Evolutionary conservation across 768 basidiomycete genomes (phyloP), one percentile per base, ranked within the genome.

Genomic region (Tylopilus subfusipes): DNA sequence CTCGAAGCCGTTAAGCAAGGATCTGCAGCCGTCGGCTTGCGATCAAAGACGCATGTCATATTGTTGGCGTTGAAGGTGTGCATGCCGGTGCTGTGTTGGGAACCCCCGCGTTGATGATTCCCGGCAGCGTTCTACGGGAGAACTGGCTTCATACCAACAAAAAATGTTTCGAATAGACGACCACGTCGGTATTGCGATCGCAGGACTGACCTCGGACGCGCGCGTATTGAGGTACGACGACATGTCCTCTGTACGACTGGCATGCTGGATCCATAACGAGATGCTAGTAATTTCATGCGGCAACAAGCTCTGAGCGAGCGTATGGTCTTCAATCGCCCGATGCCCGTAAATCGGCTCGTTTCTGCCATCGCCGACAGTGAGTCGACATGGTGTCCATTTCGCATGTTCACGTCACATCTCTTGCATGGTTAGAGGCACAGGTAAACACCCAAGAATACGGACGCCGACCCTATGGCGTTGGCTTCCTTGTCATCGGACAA

Each of bases 91-190:
- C 43, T 31, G 7, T 24, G 44, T 34, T 13, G 22, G 12, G 5
- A 42, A 34, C 22, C 21, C 46, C 42, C 52, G 39, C 19, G 16
- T 39, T 63, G 44, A 60, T 31, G 34, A 56, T 39, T 18, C 19
- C 39, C 16, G 42, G n/a, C 47, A 99, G 97, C 84, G 96, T 72
- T 98, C 97, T 27, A 95, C 93, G 14, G 97, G 97, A 56, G 96
- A 98, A 72, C 82, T 99, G 49, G 95, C 97, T 16, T 93, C 92
- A n/a, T 98, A 98, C 79, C 97, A 99, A 70, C 95, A 98, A 77
- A 98, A 99, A 82, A 90, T 98, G 88, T 97, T 96, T 73, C 82
- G 94, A 67, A 96, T 99, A 85, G 97, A 99, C 68, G 94, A 98
- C 72, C 97, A 99, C 75, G 86, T 97, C 63, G 97, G 97, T n/a